Evolutionary conservation across 345 rosid genomes (phyloP), one percentile per base, ranked within the genome.

Genomic region (Hibiscus tridactylites): DNA sequence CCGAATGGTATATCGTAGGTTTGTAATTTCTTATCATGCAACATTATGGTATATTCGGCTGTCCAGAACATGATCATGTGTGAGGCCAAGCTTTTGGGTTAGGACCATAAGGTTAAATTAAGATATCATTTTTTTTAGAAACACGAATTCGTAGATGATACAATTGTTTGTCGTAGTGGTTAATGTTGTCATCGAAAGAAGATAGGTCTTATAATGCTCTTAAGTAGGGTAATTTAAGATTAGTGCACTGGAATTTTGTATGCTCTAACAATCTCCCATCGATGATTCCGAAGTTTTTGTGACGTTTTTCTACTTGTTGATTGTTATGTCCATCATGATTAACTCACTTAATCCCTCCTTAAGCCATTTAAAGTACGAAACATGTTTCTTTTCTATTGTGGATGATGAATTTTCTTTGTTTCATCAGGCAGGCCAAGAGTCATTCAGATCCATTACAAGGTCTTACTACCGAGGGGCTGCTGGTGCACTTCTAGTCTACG

Each of bases 381-480:
- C 29, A 12, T 59, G 24, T 35, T 58, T 57, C 56, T 13, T 59
- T 44, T 24, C 4, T 21, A 17, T 11, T 50, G 49, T 64, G 28
- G 29, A 37, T 24, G 65, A 17, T 54, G 39, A 65, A 24, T 24
- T 65, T 54, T 24, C 64, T 65, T 72, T 65, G 57, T 65, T 75
- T 26, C 37, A 4, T 37, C 71, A 84, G 87, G 87, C 87, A 0
- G 87, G 87, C 33, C 84, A 83, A 77, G 87, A 83, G 62, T 83
- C 87, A n/a, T 83, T 83, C 74, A 74, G 87, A 79, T 83, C 87
- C 17, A 83, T 83, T 56, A 83, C 87, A 2, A 77, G 84, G 79
- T 83, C 87, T 24, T 83, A 83, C 49, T 83, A 83, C 46, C 70
- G 84, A 21, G 61, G 61, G 2, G 61, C 61, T 57, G 61, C 61